Conservation (phyloP, 2,329 filamentous ascomycete genomes). For the Didymella sp. region DNA sequence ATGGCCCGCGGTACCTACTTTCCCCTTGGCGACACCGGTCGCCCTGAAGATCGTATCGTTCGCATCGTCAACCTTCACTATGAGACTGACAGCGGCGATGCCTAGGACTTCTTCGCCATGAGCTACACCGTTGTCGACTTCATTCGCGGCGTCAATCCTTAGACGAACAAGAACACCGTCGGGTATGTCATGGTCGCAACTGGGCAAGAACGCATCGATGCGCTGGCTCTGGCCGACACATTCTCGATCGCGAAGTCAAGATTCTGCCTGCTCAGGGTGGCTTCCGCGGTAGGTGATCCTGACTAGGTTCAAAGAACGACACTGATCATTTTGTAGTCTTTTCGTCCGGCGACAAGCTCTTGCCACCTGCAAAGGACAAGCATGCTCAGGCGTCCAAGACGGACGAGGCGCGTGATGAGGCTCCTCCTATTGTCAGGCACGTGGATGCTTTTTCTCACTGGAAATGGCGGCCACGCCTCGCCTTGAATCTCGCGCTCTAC, state of each 20-base stretch:
- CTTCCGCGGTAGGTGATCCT: not conserved
- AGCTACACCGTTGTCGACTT: not conserved
- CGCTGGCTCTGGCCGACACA: not conserved
- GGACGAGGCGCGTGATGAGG: not conserved
- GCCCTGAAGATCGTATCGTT: slow-evolving; percentile 1
- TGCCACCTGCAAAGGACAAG: not conserved
- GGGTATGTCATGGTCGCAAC: not conserved
- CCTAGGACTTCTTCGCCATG: not conserved
- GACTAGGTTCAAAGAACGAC: too few relatives aligned
- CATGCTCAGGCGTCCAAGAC: too few relatives aligned
- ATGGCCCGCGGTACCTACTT: not conserved
- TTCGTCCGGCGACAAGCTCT: not conserved
- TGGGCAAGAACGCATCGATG: slow-evolving; percentile 1
- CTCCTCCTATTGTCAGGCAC: not conserved
- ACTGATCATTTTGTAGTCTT: not conserved
- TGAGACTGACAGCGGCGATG: not conserved
- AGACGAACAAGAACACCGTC: slow-evolving; percentile 2
- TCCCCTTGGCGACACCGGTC: not conserved
- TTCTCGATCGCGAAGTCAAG: slow-evolving; percentile 1
- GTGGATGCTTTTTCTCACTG: not conserved
- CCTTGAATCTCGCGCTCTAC: not conserved
- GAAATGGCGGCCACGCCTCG: not conserved
- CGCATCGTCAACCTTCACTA: slow-evolving; percentile 6
- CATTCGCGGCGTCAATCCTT: not conserved
- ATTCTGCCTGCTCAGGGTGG: not conserved